Percentiles rank a stretch among this genome's conserved stretches.
Evolutionary conservation across 2,329 filamentous ascomycete species (phyloP).

Genomic region (Cladosporium sp.): DNA sequence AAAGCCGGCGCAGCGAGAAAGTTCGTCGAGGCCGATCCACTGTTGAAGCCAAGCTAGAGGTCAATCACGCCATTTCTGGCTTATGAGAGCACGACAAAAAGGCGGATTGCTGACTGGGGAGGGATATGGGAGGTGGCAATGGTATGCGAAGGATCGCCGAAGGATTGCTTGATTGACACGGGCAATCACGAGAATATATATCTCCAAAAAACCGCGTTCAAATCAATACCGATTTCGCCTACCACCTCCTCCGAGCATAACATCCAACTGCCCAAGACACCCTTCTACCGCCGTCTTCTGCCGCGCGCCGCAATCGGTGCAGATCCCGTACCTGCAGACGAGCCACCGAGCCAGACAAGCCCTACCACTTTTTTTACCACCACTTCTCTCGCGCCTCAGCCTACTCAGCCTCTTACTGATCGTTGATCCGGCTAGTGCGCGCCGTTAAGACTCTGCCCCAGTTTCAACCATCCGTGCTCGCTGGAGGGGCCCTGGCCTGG

Average conservation of each 20-base stretch:
- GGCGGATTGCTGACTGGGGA: slow-evolving; percentile 5
- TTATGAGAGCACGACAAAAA: slow-evolving; percentile 6
- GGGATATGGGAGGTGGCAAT: not conserved
- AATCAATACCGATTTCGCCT: slow-evolving; percentile 13
- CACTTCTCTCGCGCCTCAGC: not conserved
- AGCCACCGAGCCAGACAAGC: not conserved
- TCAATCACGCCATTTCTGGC: slow-evolving; percentile 19
- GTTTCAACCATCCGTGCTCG: slow-evolving; percentile 18
- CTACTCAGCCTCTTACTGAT: not conserved
- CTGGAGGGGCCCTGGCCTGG: not conserved
- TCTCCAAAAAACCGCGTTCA: not conserved
- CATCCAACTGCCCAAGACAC: too few relatives aligned
- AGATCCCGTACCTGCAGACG: slow-evolving; percentile 20
- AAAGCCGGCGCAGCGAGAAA: slow-evolving; percentile 1
- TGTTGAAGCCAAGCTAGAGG: slow-evolving; percentile 13
- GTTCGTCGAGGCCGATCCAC: slow-evolving; percentile 11
- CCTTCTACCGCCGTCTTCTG: not conserved
- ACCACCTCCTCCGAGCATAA: too few relatives aligned
- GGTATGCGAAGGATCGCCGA: not conserved
- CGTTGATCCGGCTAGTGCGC: slow-evolving; percentile 13
- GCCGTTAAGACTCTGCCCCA: slow-evolving; percentile 4
- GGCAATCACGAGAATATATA: not conserved
- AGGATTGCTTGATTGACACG: not conserved
- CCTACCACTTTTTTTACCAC: not conserved
- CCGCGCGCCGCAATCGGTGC: slow-evolving; percentile 19